Evolutionary conservation across 2,329 filamentous ascomycete species (phyloP).

Genomic region (Camptophora hylomeconis): DNA sequence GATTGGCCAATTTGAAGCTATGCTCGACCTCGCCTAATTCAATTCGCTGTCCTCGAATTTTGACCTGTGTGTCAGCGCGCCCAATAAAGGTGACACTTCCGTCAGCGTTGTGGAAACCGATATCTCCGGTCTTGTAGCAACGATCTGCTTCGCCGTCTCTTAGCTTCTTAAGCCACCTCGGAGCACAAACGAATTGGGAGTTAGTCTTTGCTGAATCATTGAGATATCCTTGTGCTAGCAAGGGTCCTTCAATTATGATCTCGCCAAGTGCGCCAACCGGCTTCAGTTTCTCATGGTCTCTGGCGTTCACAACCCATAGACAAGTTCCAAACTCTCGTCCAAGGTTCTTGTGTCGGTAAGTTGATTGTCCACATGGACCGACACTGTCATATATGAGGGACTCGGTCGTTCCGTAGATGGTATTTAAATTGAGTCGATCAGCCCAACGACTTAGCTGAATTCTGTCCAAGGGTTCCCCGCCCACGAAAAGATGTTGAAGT

Average conservation of each 20-base stretch:
- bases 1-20: too few relatives aligned
- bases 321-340: slow-evolving; percentile 23
- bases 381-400: slow-evolving; percentile 24
- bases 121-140: slow-evolving; percentile 28
- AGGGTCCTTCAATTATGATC: slow-evolving; percentile 33
- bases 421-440: slow-evolving; percentile 30
- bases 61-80: slow-evolving; percentile 19
- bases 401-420: slow-evolving; percentile 32
- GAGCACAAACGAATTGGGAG: slow-evolving; percentile 23
- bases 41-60: slow-evolving; percentile 19
- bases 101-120: too few relatives aligned
- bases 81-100: slow-evolving; percentile 17
- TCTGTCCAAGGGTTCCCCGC: slow-evolving; percentile 32
- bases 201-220: slow-evolving; percentile 24
- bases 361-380: slow-evolving; percentile 22
- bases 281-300: slow-evolving; percentile 25
- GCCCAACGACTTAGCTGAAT: slow-evolving; percentile 32
- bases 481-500: slow-evolving; percentile 29
- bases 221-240: slow-evolving; percentile 33
- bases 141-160: slow-evolving; percentile 14
- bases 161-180: slow-evolving; percentile 20
- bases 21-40: slow-evolving; percentile 23
- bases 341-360: too few relatives aligned
- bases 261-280: slow-evolving; percentile 36
- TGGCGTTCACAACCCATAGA: slow-evolving; percentile 28